Evolutionary conservation across 371 early-diverging fungal species (phyloP).

Genomic region (Apophysomyces trapeziformis): DNA sequence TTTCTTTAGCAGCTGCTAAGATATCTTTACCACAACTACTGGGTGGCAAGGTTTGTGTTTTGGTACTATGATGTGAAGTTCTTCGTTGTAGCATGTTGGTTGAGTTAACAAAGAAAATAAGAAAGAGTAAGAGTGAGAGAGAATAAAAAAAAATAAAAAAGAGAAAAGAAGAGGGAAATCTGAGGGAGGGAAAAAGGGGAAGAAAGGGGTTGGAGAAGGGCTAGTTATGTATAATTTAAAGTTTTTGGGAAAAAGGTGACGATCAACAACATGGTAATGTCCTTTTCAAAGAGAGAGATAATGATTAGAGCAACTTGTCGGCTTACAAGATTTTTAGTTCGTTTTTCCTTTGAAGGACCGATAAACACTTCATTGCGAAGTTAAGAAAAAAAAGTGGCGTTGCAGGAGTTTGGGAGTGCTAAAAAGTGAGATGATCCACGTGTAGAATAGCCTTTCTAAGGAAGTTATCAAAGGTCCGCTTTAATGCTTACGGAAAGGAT

Average conservation of each 20-base stretch:
- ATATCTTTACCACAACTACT: constrained; percentile 7
- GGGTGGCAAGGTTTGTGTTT: not conserved
- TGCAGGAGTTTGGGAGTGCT: constrained; percentile 1
- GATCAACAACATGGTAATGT: not conserved
- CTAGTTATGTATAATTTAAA: not conserved
- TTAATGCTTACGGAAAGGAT: not conserved
- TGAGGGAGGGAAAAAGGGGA: not conserved
- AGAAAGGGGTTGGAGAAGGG: too few species aligned
- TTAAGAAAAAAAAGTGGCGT: constrained; percentile 3
- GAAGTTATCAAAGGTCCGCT: not conserved
- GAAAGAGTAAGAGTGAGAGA: not conserved
- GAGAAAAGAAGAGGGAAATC: not conserved
- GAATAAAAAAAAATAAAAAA: not conserved
- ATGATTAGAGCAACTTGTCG: not conserved
- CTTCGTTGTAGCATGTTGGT: constrained; percentile 3
- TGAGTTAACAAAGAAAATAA: not conserved
- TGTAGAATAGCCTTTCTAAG: not conserved
- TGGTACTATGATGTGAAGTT: constrained; percentile 4
- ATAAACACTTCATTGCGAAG: not conserved
- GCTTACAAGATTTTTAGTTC: not conserved
- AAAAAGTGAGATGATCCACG: constrained; percentile 2
- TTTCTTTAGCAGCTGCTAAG: constrained; percentile 1
- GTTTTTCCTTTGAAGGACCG: not conserved
- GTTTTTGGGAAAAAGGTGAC: constrained; percentile 1
- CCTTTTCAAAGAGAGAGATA: too few species aligned